Percentiles rank a stretch among this genome's conserved stretches.
These are phyloP conservation scores for Gracilariopsis chorda DNA, from an alignment of 23 red algal species.

Conservation along the genomic window DNA sequence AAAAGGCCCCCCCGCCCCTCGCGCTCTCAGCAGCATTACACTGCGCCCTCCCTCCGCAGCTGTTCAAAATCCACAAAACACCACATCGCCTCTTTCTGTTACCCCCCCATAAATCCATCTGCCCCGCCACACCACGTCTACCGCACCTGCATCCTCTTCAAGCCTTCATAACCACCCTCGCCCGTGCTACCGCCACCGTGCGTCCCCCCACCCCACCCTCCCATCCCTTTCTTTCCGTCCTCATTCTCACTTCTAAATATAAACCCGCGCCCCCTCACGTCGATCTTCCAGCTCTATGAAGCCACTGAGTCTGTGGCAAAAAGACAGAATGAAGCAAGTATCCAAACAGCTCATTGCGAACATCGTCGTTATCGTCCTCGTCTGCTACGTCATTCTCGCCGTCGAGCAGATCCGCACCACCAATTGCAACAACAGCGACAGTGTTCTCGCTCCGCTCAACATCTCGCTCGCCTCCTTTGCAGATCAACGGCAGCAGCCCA, in stretches of 20 bases:
- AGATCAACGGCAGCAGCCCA: no score
- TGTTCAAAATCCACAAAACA: no score
- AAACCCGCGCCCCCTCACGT: background rate
- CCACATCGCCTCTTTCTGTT: no score
- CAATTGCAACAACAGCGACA: constrained; percentile 1
- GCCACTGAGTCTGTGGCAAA: constrained; percentile 1
- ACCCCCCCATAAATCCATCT: no score
- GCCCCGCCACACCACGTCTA: no score
- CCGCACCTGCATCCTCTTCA: no score
- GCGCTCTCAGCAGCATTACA: no score
- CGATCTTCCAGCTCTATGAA: background rate
- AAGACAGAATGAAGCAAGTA: constrained; percentile 36
- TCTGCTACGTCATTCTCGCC: constrained; percentile 6
- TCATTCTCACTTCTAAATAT: background rate
- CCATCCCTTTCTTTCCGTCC: background rate
- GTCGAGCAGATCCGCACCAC: constrained; percentile 16
- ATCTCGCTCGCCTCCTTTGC: background rate
- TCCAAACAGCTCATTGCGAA: constrained; percentile 22
- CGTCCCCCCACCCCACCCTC: background rate
- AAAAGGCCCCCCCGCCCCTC: no score
- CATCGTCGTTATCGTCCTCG: constrained; percentile 7
- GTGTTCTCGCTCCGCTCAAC: background rate
- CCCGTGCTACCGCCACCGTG: background rate
- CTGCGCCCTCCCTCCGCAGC: no score
- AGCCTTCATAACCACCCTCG: no score